Percentiles rank a stretch among this genome's conserved stretches.
phyloP scores from a whole-genome alignment of 192 early-diverging fungal species.

The Entomortierella beljakovae region DNA sequence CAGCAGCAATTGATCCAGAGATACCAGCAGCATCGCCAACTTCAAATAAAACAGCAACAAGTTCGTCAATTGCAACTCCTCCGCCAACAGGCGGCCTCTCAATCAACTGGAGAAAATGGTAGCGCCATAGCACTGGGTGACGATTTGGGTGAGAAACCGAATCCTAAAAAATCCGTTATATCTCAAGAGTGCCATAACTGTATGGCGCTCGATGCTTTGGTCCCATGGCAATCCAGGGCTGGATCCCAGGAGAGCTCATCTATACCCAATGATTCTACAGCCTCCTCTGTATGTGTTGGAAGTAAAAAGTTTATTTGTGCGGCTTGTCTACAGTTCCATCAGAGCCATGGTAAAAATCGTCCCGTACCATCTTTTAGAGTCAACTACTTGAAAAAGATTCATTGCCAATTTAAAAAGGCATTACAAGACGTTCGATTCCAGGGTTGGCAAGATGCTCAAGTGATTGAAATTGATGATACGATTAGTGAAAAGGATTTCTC shows the following conservation, averaged over 20 bases:
- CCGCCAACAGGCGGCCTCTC: neutral
- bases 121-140: neutral
- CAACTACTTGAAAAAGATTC: constrained; percentile 48
- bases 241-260: neutral
- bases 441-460: constrained; percentile 49
- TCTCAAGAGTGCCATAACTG: constrained; percentile 27
- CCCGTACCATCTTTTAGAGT: constrained; percentile 29
- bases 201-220: constrained; percentile 21
- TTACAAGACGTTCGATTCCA: constrained; percentile 36
- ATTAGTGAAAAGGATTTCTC: constrained; percentile 23
- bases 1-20: constrained; percentile 33
- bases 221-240: constrained; percentile 6
- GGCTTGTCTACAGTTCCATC: constrained; percentile 19
- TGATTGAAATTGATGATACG: constrained; percentile 32
- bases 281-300: neutral
- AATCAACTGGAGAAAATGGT: neutral
- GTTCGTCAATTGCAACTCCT: constrained; percentile 27
- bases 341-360: constrained; percentile 18
- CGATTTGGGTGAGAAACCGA: neutral
- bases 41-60: constrained; percentile 28
- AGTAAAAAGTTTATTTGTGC: constrained; percentile 7
- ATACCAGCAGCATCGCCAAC: constrained; percentile 44
- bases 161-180: neutral
- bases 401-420: constrained; percentile 33
- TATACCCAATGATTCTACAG: too few relatives aligned